Evolutionary conservation across 495 filamentous ascomycete species (phyloP), one percentile per base, ranked within the genome.

Genomic region (Neurospora pannonica): DNA sequence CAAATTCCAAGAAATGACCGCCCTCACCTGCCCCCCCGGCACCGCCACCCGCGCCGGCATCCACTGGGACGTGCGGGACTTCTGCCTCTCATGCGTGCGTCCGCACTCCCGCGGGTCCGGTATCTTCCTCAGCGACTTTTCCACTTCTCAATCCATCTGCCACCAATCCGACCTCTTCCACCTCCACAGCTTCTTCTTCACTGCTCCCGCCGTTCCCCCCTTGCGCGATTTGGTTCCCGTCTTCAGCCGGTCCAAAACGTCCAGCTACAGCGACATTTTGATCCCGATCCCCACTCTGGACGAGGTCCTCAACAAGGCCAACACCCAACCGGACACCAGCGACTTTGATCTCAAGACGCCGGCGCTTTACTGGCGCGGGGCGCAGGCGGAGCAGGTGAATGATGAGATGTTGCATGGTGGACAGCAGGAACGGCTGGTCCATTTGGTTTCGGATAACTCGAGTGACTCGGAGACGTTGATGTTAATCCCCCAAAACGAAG

Each of bases 111-210:
- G 89, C n/a, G 89, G 28, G 15, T 3, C 54, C 6, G 54, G 88
- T 8, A 87, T 89, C 21, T 94, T 91, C 76, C 84, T 93, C 0
- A 80, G 84, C 34, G 84, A 93, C 76, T 94, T 91, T 89, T 82
- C 87, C 19, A 78, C 89, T 13, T 87, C 91, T 5, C 86, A 88
- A 10, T 87, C 92, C 38, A 86, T 92, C 67, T 97, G 93, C 79
- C 92, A 94, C 75, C 93, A 97, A 77, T 90, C 93, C 1, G 93
- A 97, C 76, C 85, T 97, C 54, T 88, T 90, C 21, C 85, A 89
- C 43, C 85, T 94, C 4, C 93, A 95, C 76, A 91, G 92, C 43
- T 87, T 94, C 72, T 85, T 92, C 79, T 85, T 92, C 38, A 90
- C 86, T 0, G 88, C 92, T 0, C 85, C 92, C 1, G 86, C 89